Evolutionary conservation across 179 eudicot genomes (phyloP).

Genomic region (Heliamphora pulchella): DNA sequence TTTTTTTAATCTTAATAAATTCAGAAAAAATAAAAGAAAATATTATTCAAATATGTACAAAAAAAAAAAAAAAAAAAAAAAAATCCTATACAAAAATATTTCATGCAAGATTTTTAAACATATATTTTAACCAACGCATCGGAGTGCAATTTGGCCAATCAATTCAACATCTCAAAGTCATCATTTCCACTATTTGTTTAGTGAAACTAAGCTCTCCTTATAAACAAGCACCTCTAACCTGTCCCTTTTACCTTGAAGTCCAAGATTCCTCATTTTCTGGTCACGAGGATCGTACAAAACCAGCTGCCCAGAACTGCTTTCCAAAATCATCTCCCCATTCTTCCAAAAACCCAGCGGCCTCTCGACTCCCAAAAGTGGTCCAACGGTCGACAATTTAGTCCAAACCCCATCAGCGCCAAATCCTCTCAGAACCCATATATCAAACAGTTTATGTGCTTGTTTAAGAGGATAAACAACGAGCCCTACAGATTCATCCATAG

Average conservation of each 20-base stretch:
- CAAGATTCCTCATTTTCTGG: neutral
- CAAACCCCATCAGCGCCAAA: conserved; percentile 4
- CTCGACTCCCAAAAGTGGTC: neutral
- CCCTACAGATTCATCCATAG: conserved; percentile 1
- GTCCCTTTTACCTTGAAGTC: conserved; percentile 12
- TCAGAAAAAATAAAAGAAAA: no score
- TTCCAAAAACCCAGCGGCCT: conserved; percentile 9
- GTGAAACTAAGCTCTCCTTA: conserved; percentile 10
- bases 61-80: no score
- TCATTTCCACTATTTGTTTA: neutral
- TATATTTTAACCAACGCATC: no score
- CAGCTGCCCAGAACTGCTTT: neutral
- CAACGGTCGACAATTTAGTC: neutral
- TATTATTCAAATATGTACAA: no score
- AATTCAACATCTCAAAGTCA: no score
- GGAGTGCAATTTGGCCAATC: no score
- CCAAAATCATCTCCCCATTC: neutral
- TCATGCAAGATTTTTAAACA: no score
- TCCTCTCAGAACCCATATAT: conserved; percentile 1
- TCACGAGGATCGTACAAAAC: neutral
- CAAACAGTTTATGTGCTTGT: neutral
- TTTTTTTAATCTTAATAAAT: no score
- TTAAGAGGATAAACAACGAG: conserved; percentile 6
- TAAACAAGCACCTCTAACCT: conserved; percentile 7
- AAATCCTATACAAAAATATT: no score